Evolutionary conservation across 2,329 filamentous ascomycete genomes (phyloP), one percentile per base, ranked within the genome.

Genomic region (Furcasterigmium sp.): DNA sequence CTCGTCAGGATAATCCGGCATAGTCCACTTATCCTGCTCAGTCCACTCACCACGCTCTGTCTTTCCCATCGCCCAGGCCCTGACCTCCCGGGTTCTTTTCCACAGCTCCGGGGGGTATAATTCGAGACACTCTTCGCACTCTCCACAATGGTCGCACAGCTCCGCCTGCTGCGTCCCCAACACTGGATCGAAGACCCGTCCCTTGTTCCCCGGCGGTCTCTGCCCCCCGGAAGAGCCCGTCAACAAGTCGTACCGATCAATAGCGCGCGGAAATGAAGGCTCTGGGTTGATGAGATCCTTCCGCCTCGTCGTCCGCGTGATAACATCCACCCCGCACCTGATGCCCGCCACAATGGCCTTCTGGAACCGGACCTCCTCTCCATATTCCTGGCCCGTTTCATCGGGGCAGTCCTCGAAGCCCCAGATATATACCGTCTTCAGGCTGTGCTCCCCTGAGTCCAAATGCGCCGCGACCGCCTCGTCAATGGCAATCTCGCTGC

Each of bases 101-200:
- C 29, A 32, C 10, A 32, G 29, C 29, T 32, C 29, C 29, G 14
- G 29, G 3, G 29, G 29, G 13, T 32, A 32, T 3, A 32, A 8
- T 7, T 13, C 29, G 17, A 32, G 13, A n/a, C 42, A 44, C 5
- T n/a, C 19, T n/a, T 15, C 17, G 17, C 37, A 44, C 6, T 40
- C 10, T 6, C 42, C 42, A 19, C 42, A 44, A n/a, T 37, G 15
- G 7, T 32, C 42, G 37, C 37, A 44, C 3, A 29, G 29, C 17
- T 25, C 30, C 5, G 18, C 17, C 17, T 5, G 10, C 21, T 34
- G 39, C 13, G 17, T 14, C 3, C 37, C 30, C 11, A 4, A 15
- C 11, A 41, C 29, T 2, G 15, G 29, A 21, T 19, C 23, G 18
- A 44, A 41, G 13, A 36, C 15, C 17, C 13, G 28, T 23, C 21